phyloP scores from a whole-genome alignment of 2,329 filamentous ascomycete species.

The Ophiostoma pallidulum region DNA sequence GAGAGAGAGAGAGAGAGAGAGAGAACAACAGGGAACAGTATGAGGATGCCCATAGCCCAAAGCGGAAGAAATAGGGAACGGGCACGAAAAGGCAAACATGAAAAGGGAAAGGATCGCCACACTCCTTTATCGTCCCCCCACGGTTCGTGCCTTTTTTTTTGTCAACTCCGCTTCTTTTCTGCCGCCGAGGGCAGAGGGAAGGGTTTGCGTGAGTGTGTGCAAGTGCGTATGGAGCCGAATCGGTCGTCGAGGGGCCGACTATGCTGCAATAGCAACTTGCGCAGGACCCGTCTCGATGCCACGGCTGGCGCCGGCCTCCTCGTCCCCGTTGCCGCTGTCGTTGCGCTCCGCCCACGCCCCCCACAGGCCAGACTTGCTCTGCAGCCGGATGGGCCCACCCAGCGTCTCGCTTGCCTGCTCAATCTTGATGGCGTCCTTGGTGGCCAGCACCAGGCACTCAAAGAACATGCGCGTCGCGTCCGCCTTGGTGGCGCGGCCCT shows the following conservation, averaged over 20 bases:
- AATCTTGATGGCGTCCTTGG: constrained; percentile 95
- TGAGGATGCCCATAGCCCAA: too few relatives aligned
- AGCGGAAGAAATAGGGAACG: too few relatives aligned
- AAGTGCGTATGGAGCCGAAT: too few relatives aligned
- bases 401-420: constrained; percentile 68
- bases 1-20: too few relatives aligned
- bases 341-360: constrained; percentile 85
- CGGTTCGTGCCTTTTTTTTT: too few relatives aligned
- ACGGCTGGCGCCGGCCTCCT: not conserved
- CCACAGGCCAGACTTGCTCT: constrained; percentile 93
- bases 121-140: too few relatives aligned
- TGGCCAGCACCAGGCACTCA: constrained; percentile 87
- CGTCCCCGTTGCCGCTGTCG: constrained; percentile 44
- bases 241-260: not conserved
- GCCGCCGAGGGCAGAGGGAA: not conserved
- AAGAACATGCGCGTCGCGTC: constrained; percentile 99
- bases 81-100: too few relatives aligned
- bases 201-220: too few relatives aligned
- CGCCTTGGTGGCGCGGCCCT: constrained; percentile 67
- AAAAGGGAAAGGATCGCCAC: too few relatives aligned
- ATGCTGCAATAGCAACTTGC: constrained; percentile 4
- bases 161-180: too few relatives aligned
- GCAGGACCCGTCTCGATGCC: not conserved
- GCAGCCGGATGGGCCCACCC: constrained; percentile 71
- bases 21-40: too few relatives aligned